These are phyloP conservation scores for Penicillium italicum DNA, from an alignment of 2,329 filamentous ascomycete genomes.

Conservation along the genomic window DNA sequence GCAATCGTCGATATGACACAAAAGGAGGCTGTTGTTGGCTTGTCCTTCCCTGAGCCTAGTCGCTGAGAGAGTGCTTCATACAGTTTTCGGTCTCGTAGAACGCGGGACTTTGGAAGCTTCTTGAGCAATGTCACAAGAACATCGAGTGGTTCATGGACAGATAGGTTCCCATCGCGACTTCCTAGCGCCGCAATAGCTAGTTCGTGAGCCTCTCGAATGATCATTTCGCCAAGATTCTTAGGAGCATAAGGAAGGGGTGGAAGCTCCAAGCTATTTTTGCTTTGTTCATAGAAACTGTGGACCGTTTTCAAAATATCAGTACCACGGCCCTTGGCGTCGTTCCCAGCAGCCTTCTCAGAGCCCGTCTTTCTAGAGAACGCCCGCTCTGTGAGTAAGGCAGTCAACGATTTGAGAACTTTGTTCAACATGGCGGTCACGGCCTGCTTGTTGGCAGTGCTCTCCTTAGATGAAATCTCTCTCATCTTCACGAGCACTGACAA, in stretches of 20 bases:
- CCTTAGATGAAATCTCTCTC: constrained; percentile 31
- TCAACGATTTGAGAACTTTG: constrained; percentile 30
- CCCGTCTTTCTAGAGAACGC: constrained; percentile 49
- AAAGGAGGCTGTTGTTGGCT: constrained; percentile 32
- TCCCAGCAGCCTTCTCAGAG: constrained; percentile 21
- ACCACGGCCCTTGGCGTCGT: constrained; percentile 17
- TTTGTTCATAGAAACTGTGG: constrained; percentile 63
- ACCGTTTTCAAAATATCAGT: constrained; percentile 58
- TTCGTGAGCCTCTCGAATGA: constrained; percentile 58
- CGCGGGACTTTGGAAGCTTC: constrained; percentile 38
- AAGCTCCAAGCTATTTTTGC: constrained; percentile 66
- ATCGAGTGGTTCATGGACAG: constrained; percentile 57
- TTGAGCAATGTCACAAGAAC: constrained; percentile 53
- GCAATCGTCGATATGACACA: constrained; percentile 41
- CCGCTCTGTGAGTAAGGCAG: constrained; percentile 46
- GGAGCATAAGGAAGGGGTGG: constrained; percentile 58
- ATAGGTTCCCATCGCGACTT: constrained; percentile 29
- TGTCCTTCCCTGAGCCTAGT: constrained; percentile 21
- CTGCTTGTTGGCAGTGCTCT: constrained; percentile 17
- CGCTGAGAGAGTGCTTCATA: constrained; percentile 34
- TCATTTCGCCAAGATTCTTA: constrained; percentile 56
- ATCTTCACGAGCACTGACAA: constrained; percentile 58
- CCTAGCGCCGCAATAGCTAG: constrained; percentile 35
- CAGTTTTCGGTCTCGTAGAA: constrained; percentile 34
- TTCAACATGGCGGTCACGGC: constrained; percentile 26